Evolutionary conservation across 768 basidiomycete species (phyloP), one percentile per base, ranked within the genome.

Genomic region (Pisolithus tinctorius): DNA sequence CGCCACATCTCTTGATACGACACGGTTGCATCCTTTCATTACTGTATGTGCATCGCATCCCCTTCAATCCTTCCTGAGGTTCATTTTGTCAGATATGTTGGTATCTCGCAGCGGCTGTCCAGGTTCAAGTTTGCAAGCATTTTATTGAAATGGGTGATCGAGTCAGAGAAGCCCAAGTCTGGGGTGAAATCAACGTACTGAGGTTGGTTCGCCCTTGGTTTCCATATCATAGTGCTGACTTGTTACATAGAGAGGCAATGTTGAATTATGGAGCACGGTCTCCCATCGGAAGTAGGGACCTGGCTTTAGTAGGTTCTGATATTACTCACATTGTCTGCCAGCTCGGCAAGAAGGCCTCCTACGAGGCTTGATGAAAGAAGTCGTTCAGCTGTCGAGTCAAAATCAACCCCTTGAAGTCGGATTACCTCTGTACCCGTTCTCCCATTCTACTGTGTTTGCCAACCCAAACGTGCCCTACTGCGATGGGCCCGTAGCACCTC

Each of bases 61-160:
- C 34, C 34, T 51, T 14, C 20, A 50, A 30, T n/a, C 3, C 20
- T 25, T 16, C 57, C 46, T 56, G 58, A 49, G 36, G 1, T 23
- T 51, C 48, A 55, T 65, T 43, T 60, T 40, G 44, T 26, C 54
- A 89, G 87, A 91, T 92, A 43, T 90, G 88, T 64, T 93, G 89
- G 89, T 92, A 93, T 66, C 80, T 93, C 14, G 90, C 89, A 6
- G 89, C 90, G 13, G 88, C 88, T 4, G 86, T 92, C 4, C 84
- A 90, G 62, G 82, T 92, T 44, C 88, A 92, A 58, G 72, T 88
- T 37, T 93, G 89, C 76, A 89, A 88, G 62, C 83, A 88, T 60
- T 86, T 83, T 62, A 91, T 93, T 53, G 87, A 91, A 63, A 80
- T 80, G 43, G 82, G 83, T n/a, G 88, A 92, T 66, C 71, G 73